phyloP scores from a whole-genome alignment of 139 green algal species.

The Chlamydomonas sphaeroides region DNA sequence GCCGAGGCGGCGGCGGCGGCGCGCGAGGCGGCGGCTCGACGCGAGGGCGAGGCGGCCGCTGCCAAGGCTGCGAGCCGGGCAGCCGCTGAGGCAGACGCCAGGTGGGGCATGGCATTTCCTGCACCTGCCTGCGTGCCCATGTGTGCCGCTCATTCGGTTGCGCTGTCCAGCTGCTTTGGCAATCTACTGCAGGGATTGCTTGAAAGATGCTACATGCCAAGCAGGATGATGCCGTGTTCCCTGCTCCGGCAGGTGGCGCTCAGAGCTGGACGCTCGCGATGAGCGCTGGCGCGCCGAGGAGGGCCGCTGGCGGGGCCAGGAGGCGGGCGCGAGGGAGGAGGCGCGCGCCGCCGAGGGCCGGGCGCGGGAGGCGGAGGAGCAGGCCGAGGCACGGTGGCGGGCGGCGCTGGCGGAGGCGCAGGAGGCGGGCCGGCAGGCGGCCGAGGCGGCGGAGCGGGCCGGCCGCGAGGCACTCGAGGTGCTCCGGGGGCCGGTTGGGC shows the following conservation, averaged over 20 bases:
- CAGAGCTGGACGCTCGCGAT: not conserved
- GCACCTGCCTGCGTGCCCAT: no score
- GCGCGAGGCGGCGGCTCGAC: not conserved
- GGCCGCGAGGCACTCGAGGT: not conserved
- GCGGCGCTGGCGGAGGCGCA: no score
- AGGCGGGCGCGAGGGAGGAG: not conserved
- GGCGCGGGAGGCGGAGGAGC: not conserved
- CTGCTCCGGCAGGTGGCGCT: no score
- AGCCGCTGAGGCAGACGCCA: not conserved
- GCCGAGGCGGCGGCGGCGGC: conserved; percentile 7
- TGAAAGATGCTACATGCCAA: no score
- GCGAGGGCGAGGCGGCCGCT: not conserved
- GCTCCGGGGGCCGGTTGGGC: not conserved
- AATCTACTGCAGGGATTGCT: no score
- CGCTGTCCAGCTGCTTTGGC: no score
- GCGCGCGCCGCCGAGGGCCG: not conserved
- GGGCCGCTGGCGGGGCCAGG: not conserved
- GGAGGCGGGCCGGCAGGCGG: no score
- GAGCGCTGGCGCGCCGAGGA: not conserved
- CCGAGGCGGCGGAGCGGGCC: not conserved
- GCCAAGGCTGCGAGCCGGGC: no score
- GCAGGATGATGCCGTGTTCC: no score
- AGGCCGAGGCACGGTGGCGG: not conserved
- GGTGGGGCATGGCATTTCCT: no score
- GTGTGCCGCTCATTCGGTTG: no score